Evolutionary conservation across 1,139 yeast species (phyloP).

Genomic region (Pichia sp.): DNA sequence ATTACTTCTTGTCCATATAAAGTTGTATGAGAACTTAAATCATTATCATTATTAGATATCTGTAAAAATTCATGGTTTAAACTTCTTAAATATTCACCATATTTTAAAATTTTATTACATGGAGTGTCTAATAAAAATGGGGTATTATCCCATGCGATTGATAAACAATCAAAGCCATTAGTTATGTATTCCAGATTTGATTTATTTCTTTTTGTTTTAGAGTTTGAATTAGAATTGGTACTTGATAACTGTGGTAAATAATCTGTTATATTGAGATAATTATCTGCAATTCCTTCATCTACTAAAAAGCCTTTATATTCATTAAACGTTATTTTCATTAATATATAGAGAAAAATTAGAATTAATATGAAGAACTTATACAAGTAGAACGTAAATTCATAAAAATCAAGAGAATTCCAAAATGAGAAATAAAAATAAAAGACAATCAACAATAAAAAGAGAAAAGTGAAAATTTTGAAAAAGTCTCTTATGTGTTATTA

Average conservation of each 20-base stretch:
- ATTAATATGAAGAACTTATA: too few relatives aligned
- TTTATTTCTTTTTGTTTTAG: neutral
- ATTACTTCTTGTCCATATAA: slow-evolving; percentile 8
- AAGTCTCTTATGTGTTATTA: too few relatives aligned
- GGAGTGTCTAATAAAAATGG: neutral
- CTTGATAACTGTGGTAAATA: neutral
- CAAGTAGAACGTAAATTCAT: too few relatives aligned
- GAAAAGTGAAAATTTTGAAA: neutral
- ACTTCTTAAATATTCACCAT: neutral
- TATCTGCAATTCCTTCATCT: neutral
- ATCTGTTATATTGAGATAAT: slow-evolving; percentile 1
- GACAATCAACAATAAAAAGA: neutral
- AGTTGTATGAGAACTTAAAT: slow-evolving; percentile 13
- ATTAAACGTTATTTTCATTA: slow-evolving; percentile 8
- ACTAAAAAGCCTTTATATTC: slow-evolving; percentile 9
- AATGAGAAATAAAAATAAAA: too few relatives aligned
- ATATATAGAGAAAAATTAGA: neutral
- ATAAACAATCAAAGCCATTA: slow-evolving; percentile 10
- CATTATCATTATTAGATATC: slow-evolving; percentile 35
- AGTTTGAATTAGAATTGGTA: neutral
- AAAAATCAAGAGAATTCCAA: too few relatives aligned
- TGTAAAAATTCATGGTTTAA: neutral
- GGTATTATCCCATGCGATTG: slow-evolving; percentile 4
- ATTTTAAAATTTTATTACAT: neutral
- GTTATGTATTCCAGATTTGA: slow-evolving; percentile 4